Evolutionary conservation across 805 yeast species (phyloP).

Genomic region (Cyberlindnera subsufficiens): DNA sequence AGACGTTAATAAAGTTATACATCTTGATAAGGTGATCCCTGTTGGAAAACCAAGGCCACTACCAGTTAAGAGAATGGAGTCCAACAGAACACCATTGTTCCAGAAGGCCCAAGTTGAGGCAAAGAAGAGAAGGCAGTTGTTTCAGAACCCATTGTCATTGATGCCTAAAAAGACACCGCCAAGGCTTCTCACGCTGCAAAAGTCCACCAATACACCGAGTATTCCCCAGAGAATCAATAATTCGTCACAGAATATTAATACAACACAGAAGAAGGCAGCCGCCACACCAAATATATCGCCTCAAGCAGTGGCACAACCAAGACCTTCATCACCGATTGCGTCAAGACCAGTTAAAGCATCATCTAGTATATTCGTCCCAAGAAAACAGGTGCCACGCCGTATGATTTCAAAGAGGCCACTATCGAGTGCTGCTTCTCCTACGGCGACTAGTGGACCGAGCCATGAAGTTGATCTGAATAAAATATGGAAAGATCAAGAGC

Average conservation of each 20-base stretch:
- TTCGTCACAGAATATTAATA: too few relatives aligned
- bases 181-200: too few relatives aligned
- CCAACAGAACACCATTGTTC: constrained; percentile 19
- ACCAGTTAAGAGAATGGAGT: not conserved
- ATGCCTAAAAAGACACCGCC: not conserved
- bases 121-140: constrained; percentile 10
- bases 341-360: not conserved
- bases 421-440: not conserved
- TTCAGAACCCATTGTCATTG: constrained; percentile 15
- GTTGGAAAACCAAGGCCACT: not conserved
- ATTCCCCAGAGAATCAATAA: too few relatives aligned
- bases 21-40: constrained; percentile 20
- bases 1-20: constrained; percentile 24
- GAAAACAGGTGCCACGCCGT: not conserved
- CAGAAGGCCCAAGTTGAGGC: constrained; percentile 21
- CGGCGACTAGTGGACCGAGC: too few relatives aligned
- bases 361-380: not conserved
- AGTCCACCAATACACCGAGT: too few relatives aligned
- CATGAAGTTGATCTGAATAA: not conserved
- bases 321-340: not conserved
- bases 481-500: constrained; percentile 1
- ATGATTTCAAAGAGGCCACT: not conserved
- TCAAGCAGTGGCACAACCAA: too few relatives aligned
- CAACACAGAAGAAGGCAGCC: too few relatives aligned
- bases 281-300: too few relatives aligned